phyloP scores from a whole-genome alignment of 2,329 filamentous ascomycete genomes.

The Pyricularia sp. region DNA sequence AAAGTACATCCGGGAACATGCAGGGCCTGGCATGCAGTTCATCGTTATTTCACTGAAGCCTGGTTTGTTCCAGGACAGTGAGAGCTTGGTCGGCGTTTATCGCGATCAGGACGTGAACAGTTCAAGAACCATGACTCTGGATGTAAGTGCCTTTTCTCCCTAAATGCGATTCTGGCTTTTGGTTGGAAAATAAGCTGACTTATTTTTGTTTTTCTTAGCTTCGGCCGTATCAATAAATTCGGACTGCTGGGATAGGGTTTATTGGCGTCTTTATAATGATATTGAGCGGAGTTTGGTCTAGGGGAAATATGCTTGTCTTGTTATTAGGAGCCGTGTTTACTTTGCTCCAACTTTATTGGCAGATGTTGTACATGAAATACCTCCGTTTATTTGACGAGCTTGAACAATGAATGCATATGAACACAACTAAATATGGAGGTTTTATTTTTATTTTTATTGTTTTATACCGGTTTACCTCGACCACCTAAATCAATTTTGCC shows the following conservation, averaged over 20 bases:
- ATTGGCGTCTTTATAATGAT: neutral
- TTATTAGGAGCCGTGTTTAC: neutral
- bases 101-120: conserved; percentile 89
- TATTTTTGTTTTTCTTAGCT: neutral
- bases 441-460: too few species aligned
- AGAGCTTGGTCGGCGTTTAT: conserved; percentile 91
- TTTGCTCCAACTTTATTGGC: neutral
- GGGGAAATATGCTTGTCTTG: neutral
- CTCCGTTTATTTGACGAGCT: neutral
- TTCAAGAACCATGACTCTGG: conserved; percentile 79
- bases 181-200: neutral
- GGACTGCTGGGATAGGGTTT: neutral
- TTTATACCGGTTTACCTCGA: neutral
- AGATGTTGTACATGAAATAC: neutral
- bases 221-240: conserved; percentile 2
- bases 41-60: conserved; percentile 96
- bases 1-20: conserved; percentile 89
- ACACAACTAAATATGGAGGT: neutral
- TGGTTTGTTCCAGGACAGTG: conserved; percentile 88
- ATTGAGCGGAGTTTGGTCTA: neutral
- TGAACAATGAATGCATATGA: neutral
- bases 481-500: neutral
- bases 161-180: neutral
- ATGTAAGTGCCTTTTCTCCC: conserved; percentile 54
- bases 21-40: conserved; percentile 95